phyloP scores from a whole-genome alignment of 805 yeast species.

The Zygosaccharomyces pseudorouxii region DNA sequence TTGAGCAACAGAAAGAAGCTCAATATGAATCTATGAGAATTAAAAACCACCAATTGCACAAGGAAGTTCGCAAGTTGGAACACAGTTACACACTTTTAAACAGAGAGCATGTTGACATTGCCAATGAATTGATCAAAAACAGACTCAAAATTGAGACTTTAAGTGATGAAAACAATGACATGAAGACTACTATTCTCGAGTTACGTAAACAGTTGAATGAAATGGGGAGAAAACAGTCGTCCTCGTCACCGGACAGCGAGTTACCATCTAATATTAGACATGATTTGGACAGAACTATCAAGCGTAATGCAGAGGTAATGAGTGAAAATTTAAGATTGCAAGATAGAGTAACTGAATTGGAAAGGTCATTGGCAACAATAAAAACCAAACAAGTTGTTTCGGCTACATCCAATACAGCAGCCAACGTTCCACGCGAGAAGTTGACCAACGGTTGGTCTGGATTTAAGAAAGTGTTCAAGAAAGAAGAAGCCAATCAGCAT shows the following conservation, averaged over 20 bases:
- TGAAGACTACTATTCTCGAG: conserved; percentile 46
- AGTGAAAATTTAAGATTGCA: conserved; percentile 54
- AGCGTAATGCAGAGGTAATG: conserved; percentile 62
- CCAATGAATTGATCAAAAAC: conserved; percentile 80
- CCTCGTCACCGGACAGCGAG: conserved; percentile 35
- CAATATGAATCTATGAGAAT: conserved; percentile 60
- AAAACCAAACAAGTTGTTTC: conserved; percentile 27
- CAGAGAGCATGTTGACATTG: conserved; percentile 78
- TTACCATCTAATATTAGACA: conserved; percentile 41
- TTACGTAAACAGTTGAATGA: conserved; percentile 40
- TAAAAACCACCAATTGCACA: conserved; percentile 66
- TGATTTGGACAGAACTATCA: conserved; percentile 57
- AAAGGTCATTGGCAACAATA: conserved; percentile 39
- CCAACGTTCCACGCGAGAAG: conserved; percentile 10
- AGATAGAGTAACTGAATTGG: conserved; percentile 44
- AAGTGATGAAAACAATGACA: conserved; percentile 65
- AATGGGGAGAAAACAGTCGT: conserved; percentile 28
- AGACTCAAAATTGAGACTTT: conserved; percentile 72
- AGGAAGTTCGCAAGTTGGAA: conserved; percentile 70
- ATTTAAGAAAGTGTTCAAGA: conserved; percentile 24
- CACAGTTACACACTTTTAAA: conserved; percentile 63
- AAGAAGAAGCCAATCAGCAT: background rate
- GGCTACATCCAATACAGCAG: background rate
- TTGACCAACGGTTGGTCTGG: conserved; percentile 26
- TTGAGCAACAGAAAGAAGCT: conserved; percentile 59